These are phyloP conservation scores for Rubroshorea leprosula DNA, from an alignment of 345 rosid genomes.

Conservation along the genomic window DNA sequence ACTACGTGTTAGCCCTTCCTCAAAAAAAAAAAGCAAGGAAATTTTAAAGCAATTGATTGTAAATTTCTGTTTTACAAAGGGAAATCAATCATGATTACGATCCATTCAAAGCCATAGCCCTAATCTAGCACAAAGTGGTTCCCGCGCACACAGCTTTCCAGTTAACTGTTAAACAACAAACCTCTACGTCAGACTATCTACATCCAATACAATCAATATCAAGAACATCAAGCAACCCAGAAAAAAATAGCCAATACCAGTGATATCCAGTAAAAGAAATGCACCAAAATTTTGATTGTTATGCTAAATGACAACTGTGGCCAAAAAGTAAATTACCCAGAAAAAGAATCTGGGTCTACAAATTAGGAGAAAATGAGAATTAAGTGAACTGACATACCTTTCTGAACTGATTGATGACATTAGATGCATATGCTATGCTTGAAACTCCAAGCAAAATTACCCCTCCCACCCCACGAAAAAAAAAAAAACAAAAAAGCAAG, in stretches of 20 bases:
- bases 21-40: too few relatives aligned
- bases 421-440: slow-evolving; percentile 53
- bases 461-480: too few relatives aligned
- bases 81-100: neutral
- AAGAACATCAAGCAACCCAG: neutral
- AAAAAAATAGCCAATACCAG: neutral
- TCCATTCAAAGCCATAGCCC: neutral
- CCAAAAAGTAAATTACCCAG: neutral
- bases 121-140: neutral
- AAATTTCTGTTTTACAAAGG: neutral
- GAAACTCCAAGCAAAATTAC: slow-evolving; percentile 8
- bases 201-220: neutral
- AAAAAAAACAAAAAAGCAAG: neutral
- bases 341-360: slow-evolving; percentile 12
- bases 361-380: neutral
- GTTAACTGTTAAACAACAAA: too few relatives aligned
- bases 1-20: neutral
- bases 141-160: neutral
- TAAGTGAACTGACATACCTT: slow-evolving; percentile 30
- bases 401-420: slow-evolving; percentile 49
- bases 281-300: neutral
- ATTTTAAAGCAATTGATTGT: too few relatives aligned
- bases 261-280: neutral
- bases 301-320: neutral
- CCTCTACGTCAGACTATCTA: neutral